These are phyloP conservation scores for Pelargonium citronellum DNA, from an alignment of 441 rosid genomes.

Conservation along the genomic window DNA sequence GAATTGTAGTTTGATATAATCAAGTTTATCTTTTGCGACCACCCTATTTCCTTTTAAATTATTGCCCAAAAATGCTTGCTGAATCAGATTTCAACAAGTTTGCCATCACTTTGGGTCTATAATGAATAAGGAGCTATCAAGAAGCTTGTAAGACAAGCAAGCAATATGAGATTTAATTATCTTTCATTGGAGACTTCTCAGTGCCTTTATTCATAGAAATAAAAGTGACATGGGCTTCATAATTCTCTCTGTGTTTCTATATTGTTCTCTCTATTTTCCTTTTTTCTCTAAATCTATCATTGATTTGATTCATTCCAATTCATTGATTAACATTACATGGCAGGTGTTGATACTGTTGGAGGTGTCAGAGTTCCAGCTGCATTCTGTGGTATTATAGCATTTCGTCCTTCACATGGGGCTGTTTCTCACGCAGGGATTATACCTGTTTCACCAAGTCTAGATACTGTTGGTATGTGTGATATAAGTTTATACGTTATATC, in stretches of 20 bases:
- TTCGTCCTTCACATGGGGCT: slow-evolving; percentile 69
- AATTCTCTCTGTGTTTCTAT: neutral
- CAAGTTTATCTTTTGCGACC: too few relatives aligned
- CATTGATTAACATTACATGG: slow-evolving; percentile 21
- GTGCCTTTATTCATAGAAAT: neutral
- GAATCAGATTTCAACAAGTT: too few relatives aligned
- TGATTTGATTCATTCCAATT: slow-evolving; percentile 7
- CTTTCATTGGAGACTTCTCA: too few relatives aligned
- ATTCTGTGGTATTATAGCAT: slow-evolving; percentile 79
- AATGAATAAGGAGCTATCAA: too few relatives aligned
- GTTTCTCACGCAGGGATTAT: slow-evolving; percentile 53
- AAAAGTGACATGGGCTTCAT: neutral
- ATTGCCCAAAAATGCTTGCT: too few relatives aligned
- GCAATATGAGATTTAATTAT: too few relatives aligned
- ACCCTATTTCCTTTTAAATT: too few relatives aligned
- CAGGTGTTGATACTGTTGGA: slow-evolving; percentile 86
- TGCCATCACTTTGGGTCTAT: too few relatives aligned
- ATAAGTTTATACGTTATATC: slow-evolving; percentile 5
- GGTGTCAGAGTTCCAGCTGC: slow-evolving; percentile 91
- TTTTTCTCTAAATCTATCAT: neutral
- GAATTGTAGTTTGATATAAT: too few relatives aligned
- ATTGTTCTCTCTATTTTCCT: neutral
- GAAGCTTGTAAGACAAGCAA: too few relatives aligned
- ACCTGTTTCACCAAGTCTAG: slow-evolving; percentile 74
- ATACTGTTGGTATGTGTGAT: slow-evolving; percentile 66